Base-by-base conservation (phyloP, 2,329 filamentous ascomycete species). In the Fusarium chlamydosporum region DNA sequence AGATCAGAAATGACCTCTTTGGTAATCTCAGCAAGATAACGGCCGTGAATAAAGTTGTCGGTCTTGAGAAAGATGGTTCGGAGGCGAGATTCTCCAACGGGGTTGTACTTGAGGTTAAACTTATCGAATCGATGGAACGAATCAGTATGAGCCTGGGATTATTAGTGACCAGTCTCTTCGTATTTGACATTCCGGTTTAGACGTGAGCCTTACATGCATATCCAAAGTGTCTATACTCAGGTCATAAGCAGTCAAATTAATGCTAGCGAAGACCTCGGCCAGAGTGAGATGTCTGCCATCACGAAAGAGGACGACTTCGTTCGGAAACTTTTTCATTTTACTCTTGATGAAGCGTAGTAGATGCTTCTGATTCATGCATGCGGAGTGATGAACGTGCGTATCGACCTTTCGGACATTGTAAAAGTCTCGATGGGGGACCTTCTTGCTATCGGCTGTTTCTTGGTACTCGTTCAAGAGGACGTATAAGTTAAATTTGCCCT, bases 311-410 rank as follows among this genome's bases (percentile, higher is more conserved):
- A 99, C 96, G 33, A 96, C 89, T 81, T 99, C 96, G 75, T 98
- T 92, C 0, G 94, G 94, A 18, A 88, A 96, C 80, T 97, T 99
- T 86, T 97, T 98, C 93, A 99, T 97, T 82, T 99, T 99, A 81
- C 94, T 97, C 82, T 99, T 99, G 84, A 99, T 99, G 81, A 99
- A 99, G 56, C 96, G 93, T 64, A 99, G 84, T 59, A 99, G 82
- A 85, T 99, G 96, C 81, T 99, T 99, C 80, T 99, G 96, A 77
- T 99, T 99, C 96, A 99, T 99, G 79, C 96, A 99, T 26, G 96
- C 96, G 16, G 96, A 99, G 79, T 99, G 96, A 78, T 99, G 96
- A 73, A 99, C 96, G 85, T 99, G 96, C 10, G 96, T 99, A 77
- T 99, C 96, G 51, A 99, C 96, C 79, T 99, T 99, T 77, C 96